Percentiles rank a stretch among this genome's conserved stretches.
phyloP scores from a whole-genome alignment of 2,329 filamentous ascomycete genomes.

The Stemphylium beticola region DNA sequence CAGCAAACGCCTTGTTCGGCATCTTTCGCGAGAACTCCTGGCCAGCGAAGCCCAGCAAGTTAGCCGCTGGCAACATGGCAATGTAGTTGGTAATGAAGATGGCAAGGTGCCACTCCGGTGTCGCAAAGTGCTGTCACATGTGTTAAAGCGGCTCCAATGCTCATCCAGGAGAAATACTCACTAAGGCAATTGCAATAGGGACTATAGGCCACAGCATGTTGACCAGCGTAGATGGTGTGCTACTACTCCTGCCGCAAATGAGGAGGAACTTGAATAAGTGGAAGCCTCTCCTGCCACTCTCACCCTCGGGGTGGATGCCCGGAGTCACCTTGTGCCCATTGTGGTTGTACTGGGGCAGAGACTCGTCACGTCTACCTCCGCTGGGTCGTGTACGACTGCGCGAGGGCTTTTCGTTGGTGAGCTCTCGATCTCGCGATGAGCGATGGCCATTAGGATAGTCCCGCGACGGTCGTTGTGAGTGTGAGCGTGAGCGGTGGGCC shows the following conservation, averaged over 20 bases:
- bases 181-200: conserved; percentile 71
- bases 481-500: conserved; percentile 18
- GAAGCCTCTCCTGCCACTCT: conserved; percentile 71
- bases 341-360: conserved; percentile 51
- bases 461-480: conserved; percentile 15
- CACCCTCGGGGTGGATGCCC: conserved; percentile 61
- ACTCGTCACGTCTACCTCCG: conserved; percentile 13
- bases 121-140: conserved; percentile 55
- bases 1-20: conserved; percentile 70
- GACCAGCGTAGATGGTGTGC: conserved; percentile 66
- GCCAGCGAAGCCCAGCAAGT: conserved; percentile 76
- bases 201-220: conserved; percentile 79
- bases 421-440: conserved; percentile 29
- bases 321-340: conserved; percentile 52
- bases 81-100: conserved; percentile 76
- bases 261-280: conserved; percentile 68
- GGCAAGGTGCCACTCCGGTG: conserved; percentile 63
- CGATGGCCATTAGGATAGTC: conserved; percentile 22
- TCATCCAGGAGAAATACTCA: conserved; percentile 36
- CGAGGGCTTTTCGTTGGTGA: conserved; percentile 32
- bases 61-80: conserved; percentile 78
- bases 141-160: conserved; percentile 10
- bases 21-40: conserved; percentile 76
- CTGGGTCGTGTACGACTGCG: conserved; percentile 19
- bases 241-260: conserved; percentile 69